Evolutionary conservation across 495 filamentous ascomycete genomes (phyloP).

Genomic region (Apiosordaria backusii): DNA sequence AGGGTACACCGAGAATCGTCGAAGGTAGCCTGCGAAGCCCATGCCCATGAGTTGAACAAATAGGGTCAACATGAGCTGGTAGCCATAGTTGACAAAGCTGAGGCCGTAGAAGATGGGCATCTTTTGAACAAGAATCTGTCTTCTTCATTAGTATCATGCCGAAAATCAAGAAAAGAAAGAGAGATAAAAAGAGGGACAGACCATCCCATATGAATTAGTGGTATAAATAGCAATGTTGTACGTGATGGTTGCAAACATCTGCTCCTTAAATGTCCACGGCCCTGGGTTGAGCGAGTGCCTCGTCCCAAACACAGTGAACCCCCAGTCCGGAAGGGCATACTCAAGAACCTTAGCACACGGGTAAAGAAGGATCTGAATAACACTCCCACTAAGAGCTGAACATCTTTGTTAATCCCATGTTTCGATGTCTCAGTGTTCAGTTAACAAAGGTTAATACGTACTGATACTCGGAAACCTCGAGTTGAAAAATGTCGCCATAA

Average conservation of each 20-base stretch:
- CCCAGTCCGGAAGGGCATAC: constrained; percentile 31
- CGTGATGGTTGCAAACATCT: constrained; percentile 39
- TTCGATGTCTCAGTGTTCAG: not conserved
- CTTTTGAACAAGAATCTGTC: constrained; percentile 29
- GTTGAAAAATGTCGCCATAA: constrained; percentile 42
- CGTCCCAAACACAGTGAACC: constrained; percentile 26
- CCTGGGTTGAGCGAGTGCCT: constrained; percentile 40
- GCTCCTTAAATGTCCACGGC: constrained; percentile 45
- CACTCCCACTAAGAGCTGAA: constrained; percentile 31
- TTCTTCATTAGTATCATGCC: not conserved
- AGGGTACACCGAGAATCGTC: constrained; percentile 48
- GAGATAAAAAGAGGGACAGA: not conserved
- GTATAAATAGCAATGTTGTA: constrained; percentile 36
- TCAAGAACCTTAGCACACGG: constrained; percentile 37
- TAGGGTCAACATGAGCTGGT: constrained; percentile 39
- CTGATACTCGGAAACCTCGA: constrained; percentile 36
- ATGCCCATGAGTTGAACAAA: constrained; percentile 45
- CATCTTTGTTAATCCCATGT: not conserved
- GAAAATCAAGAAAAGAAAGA: not conserved
- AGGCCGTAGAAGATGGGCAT: constrained; percentile 28
- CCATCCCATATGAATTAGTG: constrained; percentile 34
- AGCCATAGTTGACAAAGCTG: constrained; percentile 28
- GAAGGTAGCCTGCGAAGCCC: constrained; percentile 44
- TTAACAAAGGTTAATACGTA: constrained; percentile 14
- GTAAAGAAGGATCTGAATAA: constrained; percentile 41